Conservation (phyloP, 495 filamentous ascomycete species). For the Tuber microsphaerosporum region DNA sequence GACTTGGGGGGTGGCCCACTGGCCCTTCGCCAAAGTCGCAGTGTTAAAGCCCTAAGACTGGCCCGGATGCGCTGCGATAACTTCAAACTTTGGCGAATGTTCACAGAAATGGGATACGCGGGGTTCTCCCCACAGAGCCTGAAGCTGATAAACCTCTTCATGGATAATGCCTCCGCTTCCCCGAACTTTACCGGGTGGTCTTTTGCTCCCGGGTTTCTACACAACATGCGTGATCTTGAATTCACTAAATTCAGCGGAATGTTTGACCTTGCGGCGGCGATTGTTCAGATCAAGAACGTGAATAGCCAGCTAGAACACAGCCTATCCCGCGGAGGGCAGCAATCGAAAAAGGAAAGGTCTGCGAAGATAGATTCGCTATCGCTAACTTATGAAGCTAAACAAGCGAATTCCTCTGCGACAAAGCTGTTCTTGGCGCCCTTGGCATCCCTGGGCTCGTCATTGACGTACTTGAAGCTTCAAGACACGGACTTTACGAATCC, state of each 20-base stretch:
- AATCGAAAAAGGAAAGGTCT: slow-evolving; percentile 7
- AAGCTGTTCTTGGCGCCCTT: slow-evolving; percentile 10
- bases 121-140: slow-evolving; percentile 34
- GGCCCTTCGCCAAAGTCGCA: slow-evolving; percentile 30
- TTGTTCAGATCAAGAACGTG: slow-evolving; percentile 18
- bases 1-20: slow-evolving; percentile 21
- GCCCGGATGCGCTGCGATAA: slow-evolving; percentile 28
- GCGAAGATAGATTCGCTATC: slow-evolving; percentile 23
- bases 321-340: slow-evolving; percentile 11
- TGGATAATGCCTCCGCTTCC: slow-evolving; percentile 20
- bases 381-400: slow-evolving; percentile 34
- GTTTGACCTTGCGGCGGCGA: slow-evolving; percentile 25
- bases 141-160: slow-evolving; percentile 30
- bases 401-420: slow-evolving; percentile 4
- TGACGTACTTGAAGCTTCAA: slow-evolving; percentile 33
- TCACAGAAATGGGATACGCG: slow-evolving; percentile 31
- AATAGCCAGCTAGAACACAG: slow-evolving; percentile 24
- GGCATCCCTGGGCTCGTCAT: slow-evolving; percentile 23
- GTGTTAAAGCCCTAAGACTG: slow-evolving; percentile 30
- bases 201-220: slow-evolving; percentile 22
- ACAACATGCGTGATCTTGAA: slow-evolving; percentile 26
- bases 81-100: slow-evolving; percentile 33
- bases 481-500: slow-evolving; percentile 26
- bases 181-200: slow-evolving; percentile 28
- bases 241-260: slow-evolving; percentile 25